Percentiles rank a stretch among this genome's conserved stretches.
phyloP scores from a whole-genome alignment of 2,329 filamentous ascomycete genomes.

The Alternaria novae-zelandiae region DNA sequence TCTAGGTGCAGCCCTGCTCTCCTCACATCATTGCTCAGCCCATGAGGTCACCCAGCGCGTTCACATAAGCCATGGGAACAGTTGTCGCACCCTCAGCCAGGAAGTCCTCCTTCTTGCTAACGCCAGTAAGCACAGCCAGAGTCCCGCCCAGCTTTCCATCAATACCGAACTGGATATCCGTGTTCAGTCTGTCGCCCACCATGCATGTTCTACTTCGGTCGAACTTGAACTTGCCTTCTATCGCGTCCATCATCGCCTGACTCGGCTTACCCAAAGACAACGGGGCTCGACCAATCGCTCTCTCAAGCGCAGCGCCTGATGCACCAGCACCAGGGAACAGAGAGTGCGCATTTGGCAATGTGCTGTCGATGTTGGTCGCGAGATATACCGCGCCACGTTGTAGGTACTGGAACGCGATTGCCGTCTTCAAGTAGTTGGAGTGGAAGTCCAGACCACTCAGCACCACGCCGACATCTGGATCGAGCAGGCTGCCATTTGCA shows the following conservation, averaged over 20 bases:
- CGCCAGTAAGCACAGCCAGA: slow-evolving; percentile 87
- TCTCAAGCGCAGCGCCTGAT: slow-evolving; percentile 76
- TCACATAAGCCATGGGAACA: slow-evolving; percentile 82
- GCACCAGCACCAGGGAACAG: slow-evolving; percentile 93
- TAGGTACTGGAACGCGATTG: slow-evolving; percentile 85
- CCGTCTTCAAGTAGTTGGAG: slow-evolving; percentile 91
- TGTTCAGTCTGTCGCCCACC: slow-evolving; percentile 92
- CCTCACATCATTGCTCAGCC: slow-evolving; percentile 20
- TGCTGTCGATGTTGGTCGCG: slow-evolving; percentile 92
- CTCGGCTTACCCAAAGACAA: slow-evolving; percentile 90
- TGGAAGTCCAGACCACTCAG: slow-evolving; percentile 92
- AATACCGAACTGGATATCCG: slow-evolving; percentile 94
- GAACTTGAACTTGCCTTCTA: slow-evolving; percentile 93
- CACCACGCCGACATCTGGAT: slow-evolving; percentile 88
- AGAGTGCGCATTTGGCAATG: slow-evolving; percentile 78
- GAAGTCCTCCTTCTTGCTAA: slow-evolving; percentile 84
- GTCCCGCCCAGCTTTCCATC: slow-evolving; percentile 91
- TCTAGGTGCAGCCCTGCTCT: too few species aligned
- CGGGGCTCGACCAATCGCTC: slow-evolving; percentile 68
- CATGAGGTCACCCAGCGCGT: slow-evolving; percentile 79
- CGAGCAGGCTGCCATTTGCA: slow-evolving; percentile 74
- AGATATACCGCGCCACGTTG: slow-evolving; percentile 82
- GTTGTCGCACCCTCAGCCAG: slow-evolving; percentile 71
- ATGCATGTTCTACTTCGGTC: slow-evolving; percentile 87
- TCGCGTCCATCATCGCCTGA: slow-evolving; percentile 99